Conservation (phyloP, 257 asterid genomes). For the Ajuga chamaepitys region DNA sequence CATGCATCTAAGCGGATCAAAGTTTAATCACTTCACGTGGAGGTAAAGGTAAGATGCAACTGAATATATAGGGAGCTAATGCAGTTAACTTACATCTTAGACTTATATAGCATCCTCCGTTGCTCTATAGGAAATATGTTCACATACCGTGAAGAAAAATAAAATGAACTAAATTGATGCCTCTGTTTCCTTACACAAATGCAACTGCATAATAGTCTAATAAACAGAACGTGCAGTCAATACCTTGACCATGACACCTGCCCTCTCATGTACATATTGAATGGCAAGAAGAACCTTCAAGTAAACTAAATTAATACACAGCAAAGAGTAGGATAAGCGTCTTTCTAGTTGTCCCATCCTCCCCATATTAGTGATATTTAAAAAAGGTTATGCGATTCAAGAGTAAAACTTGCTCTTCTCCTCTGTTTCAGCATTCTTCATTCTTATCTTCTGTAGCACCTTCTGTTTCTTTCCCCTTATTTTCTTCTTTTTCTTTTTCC, state of each 20-base stretch:
- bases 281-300: conserved; percentile 5
- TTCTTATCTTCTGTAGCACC: conserved; percentile 1
- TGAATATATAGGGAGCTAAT: not conserved
- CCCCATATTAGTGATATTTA: conserved; percentile 4
- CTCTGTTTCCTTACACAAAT: not conserved
- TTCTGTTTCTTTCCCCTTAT: not conserved
- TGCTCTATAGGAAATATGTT: not conserved
- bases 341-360: not conserved
- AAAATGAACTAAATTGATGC: not conserved
- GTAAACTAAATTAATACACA: not conserved
- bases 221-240: not conserved
- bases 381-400: not conserved
- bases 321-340: not conserved
- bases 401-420: not conserved
- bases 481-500: too few relatives aligned
- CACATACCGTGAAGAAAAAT: not conserved
- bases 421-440: conserved; percentile 1
- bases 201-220: not conserved
- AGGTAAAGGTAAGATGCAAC: not conserved
- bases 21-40: not conserved
- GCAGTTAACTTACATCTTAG: not conserved
- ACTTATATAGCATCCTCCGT: not conserved
- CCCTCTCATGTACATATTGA: conserved; percentile 15
- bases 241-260: conserved; percentile 11
- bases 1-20: not conserved